Conservation (phyloP, 1,284 basidiomycete species). For the Papiliotrema terrestris region DNA sequence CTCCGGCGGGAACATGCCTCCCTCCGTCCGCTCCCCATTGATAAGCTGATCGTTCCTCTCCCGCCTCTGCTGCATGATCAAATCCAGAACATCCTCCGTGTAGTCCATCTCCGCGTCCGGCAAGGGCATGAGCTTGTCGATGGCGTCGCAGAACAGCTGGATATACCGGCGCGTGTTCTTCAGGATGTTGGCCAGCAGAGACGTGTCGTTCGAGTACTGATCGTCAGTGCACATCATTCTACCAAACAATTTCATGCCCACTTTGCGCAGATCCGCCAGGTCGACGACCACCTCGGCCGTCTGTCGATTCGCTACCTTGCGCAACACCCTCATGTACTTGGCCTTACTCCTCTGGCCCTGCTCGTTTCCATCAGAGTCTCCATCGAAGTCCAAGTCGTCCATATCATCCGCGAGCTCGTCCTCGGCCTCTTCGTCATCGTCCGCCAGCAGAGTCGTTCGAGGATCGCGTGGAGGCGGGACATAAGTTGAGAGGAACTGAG, state of each 20-base stretch:
- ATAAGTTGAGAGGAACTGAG: constrained; percentile 42
- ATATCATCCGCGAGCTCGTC: constrained; percentile 55
- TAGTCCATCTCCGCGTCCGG: constrained; percentile 85
- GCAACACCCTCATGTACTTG: constrained; percentile 89
- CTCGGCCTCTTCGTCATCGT: constrained; percentile 46
- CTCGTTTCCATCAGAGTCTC: constrained; percentile 46
- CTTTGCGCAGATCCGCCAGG: constrained; percentile 46
- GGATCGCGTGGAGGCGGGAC: constrained; percentile 25
- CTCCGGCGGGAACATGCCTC: constrained; percentile 74
- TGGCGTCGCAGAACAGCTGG: constrained; percentile 80
- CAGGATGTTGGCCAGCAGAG: constrained; percentile 70
- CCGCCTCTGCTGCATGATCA: constrained; percentile 87
- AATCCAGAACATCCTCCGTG: constrained; percentile 87
- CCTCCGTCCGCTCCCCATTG: constrained; percentile 49
- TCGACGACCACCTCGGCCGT: constrained; percentile 47
- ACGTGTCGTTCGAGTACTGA: constrained; percentile 56
- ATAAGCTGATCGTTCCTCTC: constrained; percentile 75
- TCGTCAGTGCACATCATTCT: constrained; percentile 43
- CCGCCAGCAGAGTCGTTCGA: constrained; percentile 18
- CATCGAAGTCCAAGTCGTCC: constrained; percentile 49
- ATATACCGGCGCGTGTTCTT: constrained; percentile 88
- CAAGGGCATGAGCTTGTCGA: constrained; percentile 81
- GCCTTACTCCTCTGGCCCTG: constrained; percentile 48
- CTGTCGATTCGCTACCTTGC: constrained; percentile 82
- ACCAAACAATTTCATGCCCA: constrained; percentile 12